Percentiles rank a stretch among this genome's conserved stretches.
Evolutionary conservation across 2,329 filamentous ascomycete genomes (phyloP).

Genomic region (Xylaria sp.): DNA sequence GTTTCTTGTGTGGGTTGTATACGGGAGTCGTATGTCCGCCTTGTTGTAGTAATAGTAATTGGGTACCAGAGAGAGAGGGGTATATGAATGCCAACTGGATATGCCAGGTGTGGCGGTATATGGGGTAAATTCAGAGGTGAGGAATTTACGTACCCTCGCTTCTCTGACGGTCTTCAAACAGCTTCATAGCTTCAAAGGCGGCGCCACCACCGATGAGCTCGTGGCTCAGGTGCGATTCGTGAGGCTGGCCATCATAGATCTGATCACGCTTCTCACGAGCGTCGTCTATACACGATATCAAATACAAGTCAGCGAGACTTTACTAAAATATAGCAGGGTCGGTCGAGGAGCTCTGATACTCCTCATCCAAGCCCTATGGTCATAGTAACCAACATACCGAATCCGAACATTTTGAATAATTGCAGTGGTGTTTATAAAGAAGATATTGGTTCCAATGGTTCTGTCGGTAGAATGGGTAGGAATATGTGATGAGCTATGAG

Average conservation of each 20-base stretch:
- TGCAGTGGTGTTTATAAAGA: conserved; percentile 5
- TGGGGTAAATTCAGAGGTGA: not conserved
- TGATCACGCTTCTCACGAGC: conserved; percentile 56
- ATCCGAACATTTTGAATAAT: conserved; percentile 47
- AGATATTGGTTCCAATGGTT: not conserved
- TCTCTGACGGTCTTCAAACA: conserved; percentile 80
- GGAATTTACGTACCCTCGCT: conserved; percentile 63
- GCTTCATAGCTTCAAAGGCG: conserved; percentile 82
- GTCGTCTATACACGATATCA: conserved; percentile 49
- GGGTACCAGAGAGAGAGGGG: not conserved
- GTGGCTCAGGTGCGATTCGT: conserved; percentile 74
- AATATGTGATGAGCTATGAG: not conserved
- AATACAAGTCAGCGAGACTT: conserved; percentile 5
- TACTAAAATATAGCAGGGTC: not conserved
- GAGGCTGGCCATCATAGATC: conserved; percentile 54
- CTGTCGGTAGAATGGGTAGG: not conserved
- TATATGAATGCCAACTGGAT: not conserved
- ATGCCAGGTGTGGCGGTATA: not conserved
- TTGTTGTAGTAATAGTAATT: not conserved
- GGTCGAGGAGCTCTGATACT: not conserved
- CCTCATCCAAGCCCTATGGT: not conserved
- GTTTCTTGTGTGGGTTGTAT: not conserved
- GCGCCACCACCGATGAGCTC: conserved; percentile 80
- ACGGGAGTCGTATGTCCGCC: not conserved
- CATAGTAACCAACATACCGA: conserved; percentile 41